Evolutionary conservation across 805 yeast genomes (phyloP).

Genomic region (Limtongozyma cylindracea): DNA sequence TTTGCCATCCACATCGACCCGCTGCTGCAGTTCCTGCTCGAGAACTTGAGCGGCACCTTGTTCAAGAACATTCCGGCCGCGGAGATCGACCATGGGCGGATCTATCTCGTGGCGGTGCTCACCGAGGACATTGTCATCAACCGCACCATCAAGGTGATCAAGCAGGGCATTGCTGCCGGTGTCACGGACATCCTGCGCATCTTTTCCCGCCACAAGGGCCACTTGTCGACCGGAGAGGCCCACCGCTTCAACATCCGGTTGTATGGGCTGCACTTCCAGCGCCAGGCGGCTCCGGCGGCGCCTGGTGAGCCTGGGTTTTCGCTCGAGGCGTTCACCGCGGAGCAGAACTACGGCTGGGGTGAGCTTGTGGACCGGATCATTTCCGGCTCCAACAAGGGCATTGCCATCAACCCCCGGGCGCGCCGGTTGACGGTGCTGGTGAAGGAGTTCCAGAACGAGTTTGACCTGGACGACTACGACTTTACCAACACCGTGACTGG

Average conservation of each 20-base stretch:
- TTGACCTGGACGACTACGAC: conserved; percentile 2
- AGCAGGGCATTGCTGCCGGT: conserved; percentile 76
- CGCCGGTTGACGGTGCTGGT: conserved; percentile 43
- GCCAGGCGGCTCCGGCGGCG: too few species aligned
- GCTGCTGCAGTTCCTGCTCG: conserved; percentile 25
- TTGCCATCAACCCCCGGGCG: conserved; percentile 64
- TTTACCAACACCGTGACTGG: conserved; percentile 5
- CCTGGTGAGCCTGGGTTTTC: too few species aligned
- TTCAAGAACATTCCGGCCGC: conserved; percentile 53
- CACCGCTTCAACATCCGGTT: conserved; percentile 49
- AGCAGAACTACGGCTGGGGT: conserved; percentile 77
- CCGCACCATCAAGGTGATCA: conserved; percentile 16
- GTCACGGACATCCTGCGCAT: conserved; percentile 65
- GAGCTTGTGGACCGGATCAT: conserved; percentile 58
- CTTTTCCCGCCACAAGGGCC: conserved; percentile 38
- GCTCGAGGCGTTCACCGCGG: conserved; percentile 3
- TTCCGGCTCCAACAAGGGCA: conserved; percentile 46
- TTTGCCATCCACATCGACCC: conserved; percentile 41
- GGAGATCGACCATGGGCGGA: conserved; percentile 34
- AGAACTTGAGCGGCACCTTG: conserved; percentile 53
- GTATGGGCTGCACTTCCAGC: conserved; percentile 54
- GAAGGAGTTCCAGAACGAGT: conserved; percentile 40
- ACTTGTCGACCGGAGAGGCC: conserved; percentile 31
- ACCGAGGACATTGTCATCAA: conserved; percentile 27
- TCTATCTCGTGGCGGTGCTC: conserved; percentile 52